These are phyloP conservation scores for Aspergillus flavus DNA, from an alignment of 2,329 filamentous ascomycete species.

Conservation along the genomic window DNA sequence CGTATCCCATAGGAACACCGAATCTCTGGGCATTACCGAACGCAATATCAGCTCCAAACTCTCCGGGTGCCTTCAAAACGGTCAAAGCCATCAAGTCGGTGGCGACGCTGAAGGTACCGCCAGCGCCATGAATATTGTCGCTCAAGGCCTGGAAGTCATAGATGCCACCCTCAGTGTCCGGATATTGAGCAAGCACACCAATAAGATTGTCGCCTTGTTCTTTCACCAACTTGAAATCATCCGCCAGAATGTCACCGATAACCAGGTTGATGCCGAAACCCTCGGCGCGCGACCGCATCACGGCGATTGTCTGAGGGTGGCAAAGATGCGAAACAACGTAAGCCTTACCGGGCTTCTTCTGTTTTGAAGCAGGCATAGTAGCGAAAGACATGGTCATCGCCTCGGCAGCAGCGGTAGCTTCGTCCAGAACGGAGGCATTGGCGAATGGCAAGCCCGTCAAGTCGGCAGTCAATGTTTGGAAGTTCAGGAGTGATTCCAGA, in stretches of 20 bases:
- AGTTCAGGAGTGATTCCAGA: slow-evolving; percentile 89
- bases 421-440: slow-evolving; percentile 88
- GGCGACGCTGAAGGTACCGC: slow-evolving; percentile 80
- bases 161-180: slow-evolving; percentile 82
- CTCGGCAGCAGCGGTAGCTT: slow-evolving; percentile 89
- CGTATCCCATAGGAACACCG: slow-evolving; percentile 87
- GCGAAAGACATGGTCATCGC: slow-evolving; percentile 93
- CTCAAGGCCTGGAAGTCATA: slow-evolving; percentile 74
- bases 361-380: slow-evolving; percentile 68
- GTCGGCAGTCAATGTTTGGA: slow-evolving; percentile 89
- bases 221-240: slow-evolving; percentile 67
- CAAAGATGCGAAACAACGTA: slow-evolving; percentile 82
- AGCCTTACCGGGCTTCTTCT: slow-evolving; percentile 74
- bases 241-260: slow-evolving; percentile 69
- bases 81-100: slow-evolving; percentile 90
- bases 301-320: slow-evolving; percentile 83
- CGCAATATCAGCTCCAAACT: slow-evolving; percentile 93
- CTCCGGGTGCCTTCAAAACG: slow-evolving; percentile 82
- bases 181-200: slow-evolving; percentile 93
- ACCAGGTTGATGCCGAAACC: slow-evolving; percentile 87
- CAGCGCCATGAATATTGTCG: slow-evolving; percentile 74
- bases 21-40: slow-evolving; percentile 92
- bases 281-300: slow-evolving; percentile 80
- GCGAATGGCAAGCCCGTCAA: slow-evolving; percentile 84
- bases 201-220: slow-evolving; percentile 79